phyloP scores from a whole-genome alignment of 345 rosid genomes.

The Arabidopsis suecica region DNA sequence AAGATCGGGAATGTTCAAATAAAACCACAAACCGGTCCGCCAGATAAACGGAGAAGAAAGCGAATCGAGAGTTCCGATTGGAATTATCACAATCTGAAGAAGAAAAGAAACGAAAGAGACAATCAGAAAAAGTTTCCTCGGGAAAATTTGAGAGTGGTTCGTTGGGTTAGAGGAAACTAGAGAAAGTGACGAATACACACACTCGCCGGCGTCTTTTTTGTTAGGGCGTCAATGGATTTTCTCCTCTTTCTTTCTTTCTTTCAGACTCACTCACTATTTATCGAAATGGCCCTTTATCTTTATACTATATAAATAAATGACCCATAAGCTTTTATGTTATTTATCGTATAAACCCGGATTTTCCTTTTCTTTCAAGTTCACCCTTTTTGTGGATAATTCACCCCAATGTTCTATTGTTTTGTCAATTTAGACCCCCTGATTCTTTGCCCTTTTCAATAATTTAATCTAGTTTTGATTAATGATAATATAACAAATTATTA shows the following conservation, averaged over 20 bases:
- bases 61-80: slow-evolving; percentile 37
- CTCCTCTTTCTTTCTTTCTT: slow-evolving; percentile 26
- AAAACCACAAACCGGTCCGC: slow-evolving; percentile 37
- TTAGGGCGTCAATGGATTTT: slow-evolving; percentile 47
- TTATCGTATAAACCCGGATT: background rate
- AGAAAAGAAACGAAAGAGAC: slow-evolving; percentile 2
- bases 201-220: slow-evolving; percentile 38
- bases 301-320: background rate
- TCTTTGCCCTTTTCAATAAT: background rate
- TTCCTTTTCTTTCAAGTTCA: background rate
- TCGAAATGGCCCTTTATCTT: background rate
- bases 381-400: background rate
- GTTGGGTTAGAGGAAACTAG: background rate
- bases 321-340: background rate
- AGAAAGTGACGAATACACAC: slow-evolving; percentile 26
- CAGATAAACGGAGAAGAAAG: slow-evolving; percentile 20
- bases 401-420: background rate
- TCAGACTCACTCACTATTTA: slow-evolving; percentile 22
- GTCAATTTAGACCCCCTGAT: background rate
- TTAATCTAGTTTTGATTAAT: background rate
- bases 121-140: background rate
- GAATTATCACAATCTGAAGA: slow-evolving; percentile 13
- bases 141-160: slow-evolving; percentile 22
- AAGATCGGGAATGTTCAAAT: slow-evolving; percentile 40
- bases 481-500: background rate